Conservation (phyloP, 2,329 filamentous ascomycete species). For the Teratosphaeria pseudoeucalypti region DNA sequence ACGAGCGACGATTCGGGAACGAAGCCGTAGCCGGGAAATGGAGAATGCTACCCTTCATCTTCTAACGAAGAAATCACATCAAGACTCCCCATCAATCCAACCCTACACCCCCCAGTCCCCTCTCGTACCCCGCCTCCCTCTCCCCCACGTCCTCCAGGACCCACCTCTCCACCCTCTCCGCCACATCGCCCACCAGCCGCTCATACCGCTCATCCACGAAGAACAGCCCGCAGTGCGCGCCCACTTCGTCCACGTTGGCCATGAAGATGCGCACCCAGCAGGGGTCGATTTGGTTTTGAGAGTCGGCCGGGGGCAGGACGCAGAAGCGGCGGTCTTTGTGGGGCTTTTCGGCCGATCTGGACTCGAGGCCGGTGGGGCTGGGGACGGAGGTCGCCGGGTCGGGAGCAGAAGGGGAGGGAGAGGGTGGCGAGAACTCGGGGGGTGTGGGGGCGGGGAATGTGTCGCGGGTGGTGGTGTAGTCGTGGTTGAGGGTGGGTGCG, state of each 20-base stretch:
- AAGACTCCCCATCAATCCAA: not conserved
- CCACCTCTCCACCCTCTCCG: constrained; percentile 26
- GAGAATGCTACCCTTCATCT: constrained; percentile 64
- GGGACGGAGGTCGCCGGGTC: not conserved
- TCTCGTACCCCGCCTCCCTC: not conserved
- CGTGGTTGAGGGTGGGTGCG: not conserved
- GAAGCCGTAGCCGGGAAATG: constrained; percentile 53
- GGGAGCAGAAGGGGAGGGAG: not conserved
- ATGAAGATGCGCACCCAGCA: constrained; percentile 74
- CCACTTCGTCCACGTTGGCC: constrained; percentile 74
- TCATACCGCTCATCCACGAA: constrained; percentile 47
- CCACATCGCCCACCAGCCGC: constrained; percentile 27
- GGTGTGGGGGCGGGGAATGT: not conserved
- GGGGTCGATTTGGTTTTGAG: constrained; percentile 50
- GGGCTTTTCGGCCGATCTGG: not conserved
- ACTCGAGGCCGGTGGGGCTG: not conserved
- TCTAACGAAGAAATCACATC: constrained; percentile 6
- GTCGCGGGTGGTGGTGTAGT: not conserved
- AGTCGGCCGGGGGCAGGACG: constrained; percentile 52
- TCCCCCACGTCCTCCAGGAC: constrained; percentile 6
- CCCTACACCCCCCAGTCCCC: not conserved
- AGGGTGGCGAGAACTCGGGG: not conserved
- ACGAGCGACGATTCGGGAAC: constrained; percentile 60
- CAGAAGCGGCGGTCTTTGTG: constrained; percentile 67
- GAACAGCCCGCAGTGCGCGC: constrained; percentile 76